Evolutionary conservation across 202 grass and related monocot genomes (phyloP), one percentile per base, ranked within the genome.

Genomic region (Cymbopogon flexuosus): DNA sequence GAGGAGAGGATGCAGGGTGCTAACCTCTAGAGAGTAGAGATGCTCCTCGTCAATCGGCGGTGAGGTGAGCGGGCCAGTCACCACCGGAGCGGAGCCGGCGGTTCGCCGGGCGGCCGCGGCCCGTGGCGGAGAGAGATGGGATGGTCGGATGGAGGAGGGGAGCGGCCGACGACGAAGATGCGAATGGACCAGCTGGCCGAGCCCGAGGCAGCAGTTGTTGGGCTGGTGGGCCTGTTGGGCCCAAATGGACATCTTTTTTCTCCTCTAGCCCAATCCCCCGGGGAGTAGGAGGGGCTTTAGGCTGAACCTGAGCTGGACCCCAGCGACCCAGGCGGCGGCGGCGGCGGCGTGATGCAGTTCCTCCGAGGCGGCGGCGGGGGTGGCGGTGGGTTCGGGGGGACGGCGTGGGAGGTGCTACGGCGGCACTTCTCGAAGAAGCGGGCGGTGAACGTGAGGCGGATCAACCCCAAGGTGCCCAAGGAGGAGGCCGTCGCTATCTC

Each of bases 381-480:
- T 2, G 76, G 69, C 0, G 73, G 67, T 0, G 87, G 23, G 4
- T 62, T 36, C 30, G 87, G 68, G 3, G 78, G 67, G 62, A 70
- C 61, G 45, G 79, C 70, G 47, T 86, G 84, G 75, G 68, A 87
- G 65, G 78, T 73, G n/a, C 0, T 87, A 11, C 76, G 84, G 70
- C 83, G 94, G 70, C 77, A 84, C 72, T 97, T 94, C 86, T 97
- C 94, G n/a, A 83, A 62, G 81, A 92, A 97, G 86, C 72, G 84
- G 33, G 70, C 77, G 58, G 82, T 79, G 86, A 76, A 97, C 77
- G 43, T 94, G 19, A 86, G 81, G 52, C 80, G 88, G 78, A 91
- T 97, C 91, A 94, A 87, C 66, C 94, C 92, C 82, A 97, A 92
- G 86, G 91, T 88, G 71, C 89, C 94, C 51, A 92, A 83, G 80